A percentile compares a stretch with the other conserved stretches of the same genome.
Conservation (phyloP, 2,329 filamentous ascomycete species). For the Madurella mycetomatis region DNA sequence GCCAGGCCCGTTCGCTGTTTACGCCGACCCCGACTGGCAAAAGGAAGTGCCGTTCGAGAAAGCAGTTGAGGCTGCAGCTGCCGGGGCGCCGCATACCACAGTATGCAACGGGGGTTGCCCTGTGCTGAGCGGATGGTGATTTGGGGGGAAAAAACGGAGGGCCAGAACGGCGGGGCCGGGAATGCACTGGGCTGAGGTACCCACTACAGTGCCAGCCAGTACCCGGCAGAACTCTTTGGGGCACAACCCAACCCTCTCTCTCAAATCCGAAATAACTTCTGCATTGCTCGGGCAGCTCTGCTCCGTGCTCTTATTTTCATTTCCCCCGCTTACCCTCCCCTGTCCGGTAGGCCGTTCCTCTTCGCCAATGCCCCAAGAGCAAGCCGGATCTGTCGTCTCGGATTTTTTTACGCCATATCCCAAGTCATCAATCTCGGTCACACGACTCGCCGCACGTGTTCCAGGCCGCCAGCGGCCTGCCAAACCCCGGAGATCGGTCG, state of each 20-base stretch:
- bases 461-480: not conserved
- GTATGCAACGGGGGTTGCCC: not conserved
- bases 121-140: not conserved
- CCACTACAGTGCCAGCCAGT: constrained; percentile 14
- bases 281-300: constrained; percentile 2
- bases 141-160: constrained; percentile 14
- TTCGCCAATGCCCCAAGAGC: no score
- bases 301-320: not conserved
- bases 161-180: constrained; percentile 13
- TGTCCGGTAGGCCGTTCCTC: no score
- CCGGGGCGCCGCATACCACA: not conserved
- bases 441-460: not conserved
- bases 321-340: no score
- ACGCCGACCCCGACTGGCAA: not conserved
- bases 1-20: not conserved
- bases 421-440: not conserved
- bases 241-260: not conserved
- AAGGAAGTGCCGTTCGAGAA: not conserved
- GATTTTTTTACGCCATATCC: not conserved
- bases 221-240: constrained; percentile 1
- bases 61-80: not conserved
- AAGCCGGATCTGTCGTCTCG: no score
- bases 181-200: constrained; percentile 12
- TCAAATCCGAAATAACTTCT: not conserved
- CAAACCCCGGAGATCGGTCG: not conserved